These are phyloP conservation scores for Erodium moschatum DNA, from an alignment of 441 rosid genomes.

Conservation along the genomic window DNA sequence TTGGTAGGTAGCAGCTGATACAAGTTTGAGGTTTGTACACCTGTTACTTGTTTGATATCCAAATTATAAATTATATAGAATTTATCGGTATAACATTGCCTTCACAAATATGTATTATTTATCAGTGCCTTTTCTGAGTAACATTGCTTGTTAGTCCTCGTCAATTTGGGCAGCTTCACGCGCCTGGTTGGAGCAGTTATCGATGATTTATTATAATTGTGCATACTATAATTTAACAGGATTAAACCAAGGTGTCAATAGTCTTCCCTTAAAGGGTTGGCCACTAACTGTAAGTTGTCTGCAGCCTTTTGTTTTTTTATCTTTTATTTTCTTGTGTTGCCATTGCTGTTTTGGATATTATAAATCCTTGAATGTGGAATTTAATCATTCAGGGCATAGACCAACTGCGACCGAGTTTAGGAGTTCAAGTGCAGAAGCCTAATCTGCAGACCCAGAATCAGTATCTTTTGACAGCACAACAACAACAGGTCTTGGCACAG, in stretches of 20 bases:
- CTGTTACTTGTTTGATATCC: too few relatives aligned
- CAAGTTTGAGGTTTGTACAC: too few relatives aligned
- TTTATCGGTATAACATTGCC: too few relatives aligned
- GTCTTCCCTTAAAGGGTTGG: constrained; percentile 65
- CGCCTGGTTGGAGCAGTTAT: too few relatives aligned
- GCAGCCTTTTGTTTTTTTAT: constrained; percentile 9
- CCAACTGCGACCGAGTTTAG: constrained; percentile 42
- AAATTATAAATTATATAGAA: too few relatives aligned
- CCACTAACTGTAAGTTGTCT: constrained; percentile 51
- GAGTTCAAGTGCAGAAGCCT: constrained; percentile 47
- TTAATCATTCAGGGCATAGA: constrained; percentile 41
- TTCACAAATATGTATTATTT: too few relatives aligned
- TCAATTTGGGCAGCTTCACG: too few relatives aligned
- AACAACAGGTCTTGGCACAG: constrained; percentile 52
- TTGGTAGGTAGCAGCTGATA: too few relatives aligned
- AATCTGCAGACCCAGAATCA: constrained; percentile 42
- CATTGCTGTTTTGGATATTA: constrained; percentile 5
- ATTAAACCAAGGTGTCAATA: constrained; percentile 41
- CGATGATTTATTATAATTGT: constrained; percentile 8
- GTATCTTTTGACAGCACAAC: constrained; percentile 46
- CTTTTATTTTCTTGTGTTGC: not conserved
- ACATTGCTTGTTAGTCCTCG: too few relatives aligned
- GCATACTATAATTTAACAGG: constrained; percentile 25
- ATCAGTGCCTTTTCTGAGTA: too few relatives aligned
- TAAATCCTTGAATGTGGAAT: not conserved